Evolutionary conservation across 768 basidiomycete genomes (phyloP).

Genomic region (Suillus cothurnatus): DNA sequence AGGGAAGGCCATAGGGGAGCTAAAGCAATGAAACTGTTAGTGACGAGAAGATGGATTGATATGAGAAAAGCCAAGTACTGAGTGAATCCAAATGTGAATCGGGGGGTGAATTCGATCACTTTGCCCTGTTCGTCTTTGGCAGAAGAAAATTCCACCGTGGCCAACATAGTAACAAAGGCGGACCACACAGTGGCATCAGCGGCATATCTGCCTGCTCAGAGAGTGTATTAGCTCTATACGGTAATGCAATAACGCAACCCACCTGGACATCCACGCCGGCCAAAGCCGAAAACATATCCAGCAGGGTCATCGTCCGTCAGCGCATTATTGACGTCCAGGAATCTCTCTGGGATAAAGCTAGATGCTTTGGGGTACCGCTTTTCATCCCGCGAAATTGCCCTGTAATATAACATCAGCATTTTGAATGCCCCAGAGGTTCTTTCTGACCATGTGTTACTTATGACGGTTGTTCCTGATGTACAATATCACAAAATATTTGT

Average conservation of each 20-base stretch:
- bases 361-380: not conserved
- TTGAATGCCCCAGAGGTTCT: not conserved
- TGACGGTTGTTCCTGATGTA: not conserved
- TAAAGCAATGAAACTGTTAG: not conserved
- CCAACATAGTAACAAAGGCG: slow-evolving; percentile 9
- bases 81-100: not conserved
- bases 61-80: not conserved
- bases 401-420: not conserved
- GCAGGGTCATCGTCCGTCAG: not conserved
- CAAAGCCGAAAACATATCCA: not conserved
- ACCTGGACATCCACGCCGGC: not conserved
- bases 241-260: not conserved
- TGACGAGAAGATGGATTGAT: not conserved
- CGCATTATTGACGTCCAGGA: not conserved
- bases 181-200: slow-evolving; percentile 11
- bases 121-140: slow-evolving; percentile 11
- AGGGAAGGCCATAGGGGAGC: not conserved
- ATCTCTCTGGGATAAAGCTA: not conserved
- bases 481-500: not conserved
- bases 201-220: slow-evolving; percentile 5
- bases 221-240: not conserved
- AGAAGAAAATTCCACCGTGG: slow-evolving; percentile 1
- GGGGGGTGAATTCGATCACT: slow-evolving; percentile 7
- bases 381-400: not conserved
- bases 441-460: not conserved